Evolutionary conservation across 2,329 filamentous ascomycete genomes (phyloP).

Genomic region (Thelonectria olida): DNA sequence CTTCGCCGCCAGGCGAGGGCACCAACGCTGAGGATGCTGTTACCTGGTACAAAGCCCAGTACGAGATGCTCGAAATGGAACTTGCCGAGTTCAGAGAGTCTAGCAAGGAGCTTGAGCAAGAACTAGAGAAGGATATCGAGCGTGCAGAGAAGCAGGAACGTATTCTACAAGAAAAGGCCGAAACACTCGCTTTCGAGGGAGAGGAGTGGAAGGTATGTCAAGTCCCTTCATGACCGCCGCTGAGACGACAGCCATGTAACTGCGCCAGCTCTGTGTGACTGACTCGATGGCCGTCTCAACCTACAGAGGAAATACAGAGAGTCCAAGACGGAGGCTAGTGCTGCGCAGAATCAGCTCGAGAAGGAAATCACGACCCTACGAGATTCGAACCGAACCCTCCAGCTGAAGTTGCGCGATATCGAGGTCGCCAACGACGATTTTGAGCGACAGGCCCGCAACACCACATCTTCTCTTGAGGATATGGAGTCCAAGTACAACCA

Average conservation of each 20-base stretch:
- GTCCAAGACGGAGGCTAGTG: slow-evolving; percentile 86
- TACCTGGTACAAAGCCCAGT: slow-evolving; percentile 94
- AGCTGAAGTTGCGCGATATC: slow-evolving; percentile 88
- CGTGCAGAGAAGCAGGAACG: slow-evolving; percentile 94
- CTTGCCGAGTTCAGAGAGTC: slow-evolving; percentile 93
- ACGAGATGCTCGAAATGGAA: slow-evolving; percentile 90
- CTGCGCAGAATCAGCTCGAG: slow-evolving; percentile 85
- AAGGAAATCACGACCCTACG: slow-evolving; percentile 95
- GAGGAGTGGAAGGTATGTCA: slow-evolving; percentile 94
- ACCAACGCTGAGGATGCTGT: slow-evolving; percentile 77
- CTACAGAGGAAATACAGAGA: slow-evolving; percentile 92
- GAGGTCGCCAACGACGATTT: slow-evolving; percentile 99
- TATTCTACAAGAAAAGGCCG: slow-evolving; percentile 85
- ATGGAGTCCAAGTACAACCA: slow-evolving; percentile 97
- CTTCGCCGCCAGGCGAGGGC: slow-evolving; percentile 67
- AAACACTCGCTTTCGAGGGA: slow-evolving; percentile 85
- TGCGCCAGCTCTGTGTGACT: slow-evolving; percentile 15
- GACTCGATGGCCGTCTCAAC: slow-evolving; percentile 22
- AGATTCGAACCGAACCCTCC: slow-evolving; percentile 82
- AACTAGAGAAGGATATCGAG: slow-evolving; percentile 96
- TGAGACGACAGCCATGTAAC: neutral
- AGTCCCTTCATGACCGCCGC: slow-evolving; percentile 3
- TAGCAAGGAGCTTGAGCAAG: slow-evolving; percentile 91
- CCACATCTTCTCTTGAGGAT: slow-evolving; percentile 94
- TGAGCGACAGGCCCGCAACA: slow-evolving; percentile 94